Conservation (phyloP, 116 monocot genomes). For the Cymodocea nodosa region DNA sequence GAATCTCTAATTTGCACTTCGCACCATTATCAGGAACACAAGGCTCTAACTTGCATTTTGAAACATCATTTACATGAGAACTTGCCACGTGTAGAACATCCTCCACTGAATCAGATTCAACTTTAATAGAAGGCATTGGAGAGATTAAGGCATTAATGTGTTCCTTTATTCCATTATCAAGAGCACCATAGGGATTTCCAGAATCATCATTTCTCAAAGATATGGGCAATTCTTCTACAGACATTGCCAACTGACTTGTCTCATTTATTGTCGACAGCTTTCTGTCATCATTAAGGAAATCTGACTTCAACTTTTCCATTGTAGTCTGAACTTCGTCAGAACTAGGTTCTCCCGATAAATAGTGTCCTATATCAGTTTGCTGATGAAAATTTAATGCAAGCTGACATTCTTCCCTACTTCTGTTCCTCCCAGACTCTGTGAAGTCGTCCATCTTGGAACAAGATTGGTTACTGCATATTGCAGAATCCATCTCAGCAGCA, state of each 20-base stretch:
- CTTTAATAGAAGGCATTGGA: too few relatives aligned
- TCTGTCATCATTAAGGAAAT: neutral
- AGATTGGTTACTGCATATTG: conserved; percentile 57
- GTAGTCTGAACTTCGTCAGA: conserved; percentile 14
- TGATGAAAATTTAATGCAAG: conserved; percentile 7
- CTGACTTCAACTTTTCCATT: neutral
- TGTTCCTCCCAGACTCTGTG: conserved; percentile 16
- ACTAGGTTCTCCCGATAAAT: conserved; percentile 11
- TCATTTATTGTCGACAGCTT: neutral
- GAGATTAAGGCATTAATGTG: neutral
- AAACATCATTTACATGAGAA: too few relatives aligned
- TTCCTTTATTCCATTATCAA: neutral
- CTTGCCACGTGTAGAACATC: too few relatives aligned
- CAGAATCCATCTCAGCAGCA: conserved; percentile 56
- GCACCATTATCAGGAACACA: too few relatives aligned
- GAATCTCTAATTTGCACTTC: too few relatives aligned
- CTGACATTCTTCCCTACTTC: conserved; percentile 12
- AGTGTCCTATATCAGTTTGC: conserved; percentile 16
- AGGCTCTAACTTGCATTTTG: too few relatives aligned
- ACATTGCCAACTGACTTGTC: neutral
- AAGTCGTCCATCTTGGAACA: conserved; percentile 51
- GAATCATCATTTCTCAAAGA: conserved; percentile 2
- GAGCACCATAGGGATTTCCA: neutral
- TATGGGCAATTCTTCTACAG: neutral
- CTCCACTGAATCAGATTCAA: too few relatives aligned